Evolutionary conservation across 305 asterid genomes (phyloP).

Genomic region (Salvia sclarea): DNA sequence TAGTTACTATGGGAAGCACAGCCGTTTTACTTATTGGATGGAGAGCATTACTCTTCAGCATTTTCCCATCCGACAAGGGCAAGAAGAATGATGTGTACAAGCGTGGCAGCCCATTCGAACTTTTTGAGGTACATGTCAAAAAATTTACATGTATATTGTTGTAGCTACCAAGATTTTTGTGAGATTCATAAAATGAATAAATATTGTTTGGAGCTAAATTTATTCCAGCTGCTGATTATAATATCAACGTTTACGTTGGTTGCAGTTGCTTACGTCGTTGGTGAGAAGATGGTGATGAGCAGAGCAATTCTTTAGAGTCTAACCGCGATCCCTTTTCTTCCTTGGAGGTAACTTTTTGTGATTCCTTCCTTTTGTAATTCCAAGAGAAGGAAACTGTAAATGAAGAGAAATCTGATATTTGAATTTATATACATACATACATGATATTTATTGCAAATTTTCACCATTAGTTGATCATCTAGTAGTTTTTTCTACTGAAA

Average conservation of each 20-base stretch:
- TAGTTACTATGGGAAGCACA: constrained; percentile 89
- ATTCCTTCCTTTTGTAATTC: constrained; percentile 18
- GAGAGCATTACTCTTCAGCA: constrained; percentile 64
- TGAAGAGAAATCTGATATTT: constrained; percentile 23
- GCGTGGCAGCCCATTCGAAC: constrained; percentile 80
- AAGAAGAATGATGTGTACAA: constrained; percentile 66
- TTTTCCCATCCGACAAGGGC: constrained; percentile 49
- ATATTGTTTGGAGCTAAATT: background rate
- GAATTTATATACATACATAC: background rate
- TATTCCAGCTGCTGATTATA: constrained; percentile 1
- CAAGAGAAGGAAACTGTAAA: constrained; percentile 22
- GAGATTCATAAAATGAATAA: background rate
- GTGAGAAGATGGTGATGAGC: constrained; percentile 80
- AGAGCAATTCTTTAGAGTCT: constrained; percentile 4
- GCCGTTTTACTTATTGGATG: constrained; percentile 78
- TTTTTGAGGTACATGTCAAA: constrained; percentile 61
- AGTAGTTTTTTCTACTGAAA: too few relatives aligned
- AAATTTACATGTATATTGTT: background rate
- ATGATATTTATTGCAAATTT: background rate
- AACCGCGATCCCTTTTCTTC: background rate
- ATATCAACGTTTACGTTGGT: constrained; percentile 28
- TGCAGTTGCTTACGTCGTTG: constrained; percentile 88
- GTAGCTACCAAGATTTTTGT: too few relatives aligned
- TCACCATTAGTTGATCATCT: background rate
- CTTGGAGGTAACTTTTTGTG: constrained; percentile 28